Percentiles rank a stretch among this genome's conserved stretches.
phyloP scores from a whole-genome alignment of 257 asterid species.

The Fraxinus excelsior region DNA sequence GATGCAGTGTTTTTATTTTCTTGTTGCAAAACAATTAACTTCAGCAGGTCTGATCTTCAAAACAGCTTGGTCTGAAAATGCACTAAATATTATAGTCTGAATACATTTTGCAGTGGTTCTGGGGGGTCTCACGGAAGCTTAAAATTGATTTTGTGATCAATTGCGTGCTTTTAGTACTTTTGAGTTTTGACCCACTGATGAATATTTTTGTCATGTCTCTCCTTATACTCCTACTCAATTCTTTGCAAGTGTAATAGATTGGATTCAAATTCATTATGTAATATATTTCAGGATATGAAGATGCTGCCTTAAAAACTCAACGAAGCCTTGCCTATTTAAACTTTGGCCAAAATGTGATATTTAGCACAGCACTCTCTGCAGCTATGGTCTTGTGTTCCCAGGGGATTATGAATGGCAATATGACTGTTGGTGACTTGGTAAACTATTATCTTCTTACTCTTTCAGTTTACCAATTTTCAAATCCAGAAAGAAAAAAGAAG shows the following conservation, averaged over 20 bases:
- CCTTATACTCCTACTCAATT: constrained; percentile 1
- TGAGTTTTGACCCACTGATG: neutral
- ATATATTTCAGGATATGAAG: constrained; percentile 79
- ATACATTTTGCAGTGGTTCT: constrained; percentile 9
- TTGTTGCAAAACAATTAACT: constrained; percentile 9
- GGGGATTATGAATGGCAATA: constrained; percentile 79
- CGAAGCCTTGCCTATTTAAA: constrained; percentile 85
- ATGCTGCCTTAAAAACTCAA: constrained; percentile 93
- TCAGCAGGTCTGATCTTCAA: neutral
- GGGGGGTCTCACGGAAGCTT: constrained; percentile 2
- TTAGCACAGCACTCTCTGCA: constrained; percentile 85
- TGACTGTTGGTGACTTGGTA: constrained; percentile 99
- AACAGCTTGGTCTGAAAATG: constrained; percentile 6
- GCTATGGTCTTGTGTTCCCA: constrained; percentile 92
- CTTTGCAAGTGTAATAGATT: constrained; percentile 7
- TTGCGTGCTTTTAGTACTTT: neutral
- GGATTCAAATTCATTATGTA: constrained; percentile 18
- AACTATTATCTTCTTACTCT: constrained; percentile 12
- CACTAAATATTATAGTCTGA: constrained; percentile 7
- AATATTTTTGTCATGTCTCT: neutral
- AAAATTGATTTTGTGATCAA: neutral
- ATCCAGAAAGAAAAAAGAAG: constrained; percentile 8
- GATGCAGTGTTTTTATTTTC: neutral
- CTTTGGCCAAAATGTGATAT: constrained; percentile 91
- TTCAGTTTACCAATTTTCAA: constrained; percentile 18